Percentiles rank a stretch among this genome's conserved stretches.
phyloP scores from a whole-genome alignment of 78 protist species.

The Polysphondylium violaceum region DNA sequence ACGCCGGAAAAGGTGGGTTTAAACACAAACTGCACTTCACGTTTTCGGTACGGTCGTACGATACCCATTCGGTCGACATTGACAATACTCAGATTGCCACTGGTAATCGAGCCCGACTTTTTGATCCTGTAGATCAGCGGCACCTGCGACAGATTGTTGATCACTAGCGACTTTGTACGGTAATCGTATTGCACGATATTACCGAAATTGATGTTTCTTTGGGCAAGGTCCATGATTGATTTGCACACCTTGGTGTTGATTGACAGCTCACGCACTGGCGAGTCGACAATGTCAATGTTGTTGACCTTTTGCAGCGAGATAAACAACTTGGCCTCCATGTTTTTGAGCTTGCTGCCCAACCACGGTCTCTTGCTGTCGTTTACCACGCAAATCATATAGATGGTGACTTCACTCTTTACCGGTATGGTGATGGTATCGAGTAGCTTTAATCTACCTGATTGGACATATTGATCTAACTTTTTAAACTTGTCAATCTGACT shows the following conservation, averaged over 20 bases:
- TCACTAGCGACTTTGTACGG: constrained; percentile 52
- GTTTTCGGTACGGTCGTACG: constrained; percentile 76
- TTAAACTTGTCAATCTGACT: constrained; percentile 65
- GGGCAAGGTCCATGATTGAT: constrained; percentile 82
- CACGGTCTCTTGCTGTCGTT: constrained; percentile 61
- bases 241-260: constrained; percentile 43
- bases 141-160: constrained; percentile 76
- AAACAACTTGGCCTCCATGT: constrained; percentile 76
- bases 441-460: constrained; percentile 36
- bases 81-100: constrained; percentile 77
- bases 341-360: constrained; percentile 65
- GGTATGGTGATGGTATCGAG: constrained; percentile 5
- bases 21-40: constrained; percentile 82
- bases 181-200: constrained; percentile 39
- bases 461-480: constrained; percentile 34
- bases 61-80: constrained; percentile 83
- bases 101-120: constrained; percentile 74
- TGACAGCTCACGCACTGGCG: constrained; percentile 42
- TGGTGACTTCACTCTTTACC: constrained; percentile 43
- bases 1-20: constrained; percentile 84
- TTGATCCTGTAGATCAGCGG: constrained; percentile 84
- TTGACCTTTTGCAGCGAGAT: constrained; percentile 8
- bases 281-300: neutral
- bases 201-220: constrained; percentile 86
- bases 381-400: constrained; percentile 55